These are phyloP conservation scores for Solanum virginianum DNA, from an alignment of 257 asterid genomes.

Conservation along the genomic window DNA sequence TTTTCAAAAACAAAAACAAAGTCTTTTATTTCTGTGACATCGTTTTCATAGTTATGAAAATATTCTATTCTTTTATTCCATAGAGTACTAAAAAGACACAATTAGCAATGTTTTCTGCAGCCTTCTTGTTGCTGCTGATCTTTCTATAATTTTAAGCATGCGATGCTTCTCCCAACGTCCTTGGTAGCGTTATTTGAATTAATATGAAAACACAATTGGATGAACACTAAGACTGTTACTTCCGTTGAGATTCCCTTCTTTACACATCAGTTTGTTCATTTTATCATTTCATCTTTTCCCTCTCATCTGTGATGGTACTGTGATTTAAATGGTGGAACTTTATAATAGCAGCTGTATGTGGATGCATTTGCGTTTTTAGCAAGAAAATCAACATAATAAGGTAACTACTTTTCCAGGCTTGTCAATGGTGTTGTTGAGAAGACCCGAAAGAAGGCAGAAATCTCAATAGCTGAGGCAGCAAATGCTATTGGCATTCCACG, in stretches of 20 bases:
- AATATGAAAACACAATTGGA: background rate
- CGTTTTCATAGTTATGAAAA: background rate
- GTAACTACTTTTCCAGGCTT: conserved; percentile 35
- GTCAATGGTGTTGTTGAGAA: conserved; percentile 81
- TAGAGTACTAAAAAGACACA: background rate
- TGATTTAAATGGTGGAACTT: background rate
- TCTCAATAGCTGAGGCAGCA: conserved; percentile 85
- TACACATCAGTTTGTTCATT: background rate
- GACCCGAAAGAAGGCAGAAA: conserved; percentile 55
- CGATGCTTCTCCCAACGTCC: background rate
- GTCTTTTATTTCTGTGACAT: background rate
- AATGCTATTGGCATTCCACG: conserved; percentile 69
- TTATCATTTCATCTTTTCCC: background rate
- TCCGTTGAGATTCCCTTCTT: background rate
- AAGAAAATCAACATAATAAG: background rate
- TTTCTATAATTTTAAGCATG: background rate
- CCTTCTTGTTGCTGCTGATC: background rate
- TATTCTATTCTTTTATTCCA: background rate
- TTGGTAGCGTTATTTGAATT: background rate
- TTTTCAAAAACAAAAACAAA: too few species aligned
- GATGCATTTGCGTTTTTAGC: background rate
- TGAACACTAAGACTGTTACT: background rate
- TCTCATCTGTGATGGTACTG: background rate
- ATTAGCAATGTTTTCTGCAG: background rate
- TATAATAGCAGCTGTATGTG: background rate